Conservation (phyloP, 2,329 filamentous ascomycete genomes). For the Nigrospora osmanthi region DNA sequence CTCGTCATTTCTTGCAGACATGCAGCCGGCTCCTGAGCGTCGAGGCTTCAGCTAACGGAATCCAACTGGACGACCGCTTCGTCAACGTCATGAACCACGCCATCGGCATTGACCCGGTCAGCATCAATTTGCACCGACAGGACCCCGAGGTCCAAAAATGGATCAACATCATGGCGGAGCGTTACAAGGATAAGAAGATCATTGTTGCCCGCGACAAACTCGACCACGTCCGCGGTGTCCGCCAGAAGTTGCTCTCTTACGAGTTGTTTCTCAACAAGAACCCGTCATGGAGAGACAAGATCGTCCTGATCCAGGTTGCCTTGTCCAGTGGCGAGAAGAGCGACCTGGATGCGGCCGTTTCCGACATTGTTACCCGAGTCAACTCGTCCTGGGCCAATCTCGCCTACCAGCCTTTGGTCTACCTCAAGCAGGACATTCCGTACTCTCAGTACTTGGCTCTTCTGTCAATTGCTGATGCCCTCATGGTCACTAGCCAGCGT, state of each 20-base stretch:
- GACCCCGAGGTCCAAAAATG: constrained; percentile 69
- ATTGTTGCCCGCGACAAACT: constrained; percentile 94
- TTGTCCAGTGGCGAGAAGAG: constrained; percentile 83
- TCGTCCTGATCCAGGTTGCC: constrained; percentile 89
- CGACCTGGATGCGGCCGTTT: constrained; percentile 80
- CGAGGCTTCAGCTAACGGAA: constrained; percentile 79
- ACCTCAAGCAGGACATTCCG: constrained; percentile 89
- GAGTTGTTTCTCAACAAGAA: constrained; percentile 93
- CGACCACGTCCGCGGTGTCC: constrained; percentile 83
- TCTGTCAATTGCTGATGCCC: constrained; percentile 77
- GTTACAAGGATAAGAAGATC: constrained; percentile 80
- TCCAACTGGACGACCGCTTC: constrained; percentile 88
- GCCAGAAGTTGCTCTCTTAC: constrained; percentile 86
- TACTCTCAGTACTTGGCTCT: constrained; percentile 91
- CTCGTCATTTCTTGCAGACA: constrained; percentile 89
- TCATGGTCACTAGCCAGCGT: constrained; percentile 92
- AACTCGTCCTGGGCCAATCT: constrained; percentile 88
- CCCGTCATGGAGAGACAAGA: constrained; percentile 79
- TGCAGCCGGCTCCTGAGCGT: constrained; percentile 89
- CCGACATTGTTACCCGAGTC: constrained; percentile 89
- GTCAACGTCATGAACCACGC: constrained; percentile 79
- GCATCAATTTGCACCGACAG: constrained; percentile 62
- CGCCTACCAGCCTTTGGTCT: constrained; percentile 86
- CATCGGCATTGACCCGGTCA: constrained; percentile 84
- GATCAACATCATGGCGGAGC: constrained; percentile 72